These are phyloP conservation scores for Fomitopsis pinicola DNA, from an alignment of 1,284 basidiomycete genomes.

Conservation along the genomic window DNA sequence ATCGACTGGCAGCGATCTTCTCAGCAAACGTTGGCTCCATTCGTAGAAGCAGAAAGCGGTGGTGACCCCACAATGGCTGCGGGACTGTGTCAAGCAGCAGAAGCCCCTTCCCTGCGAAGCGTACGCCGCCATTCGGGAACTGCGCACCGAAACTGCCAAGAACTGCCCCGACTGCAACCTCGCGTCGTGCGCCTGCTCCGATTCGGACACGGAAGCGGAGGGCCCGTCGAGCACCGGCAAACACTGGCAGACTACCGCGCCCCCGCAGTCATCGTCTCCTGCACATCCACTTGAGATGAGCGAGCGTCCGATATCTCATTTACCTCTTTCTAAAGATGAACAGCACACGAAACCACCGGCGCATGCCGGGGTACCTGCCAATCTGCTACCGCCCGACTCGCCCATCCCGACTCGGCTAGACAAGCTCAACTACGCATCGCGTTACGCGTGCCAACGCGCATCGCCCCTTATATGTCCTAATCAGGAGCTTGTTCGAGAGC, in stretches of 20 bases:
- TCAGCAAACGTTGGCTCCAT: background rate
- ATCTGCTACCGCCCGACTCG: conserved; percentile 23
- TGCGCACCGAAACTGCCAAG: conserved; percentile 40
- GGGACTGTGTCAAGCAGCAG: conserved; percentile 43
- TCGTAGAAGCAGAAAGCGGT: conserved; percentile 56
- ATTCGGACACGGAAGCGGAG: conserved; percentile 6
- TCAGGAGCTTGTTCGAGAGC: conserved; percentile 48
- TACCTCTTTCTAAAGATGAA: background rate
- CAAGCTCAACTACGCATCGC: conserved; percentile 34
- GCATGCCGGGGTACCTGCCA: conserved; percentile 11
- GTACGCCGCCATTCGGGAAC: conserved; percentile 50
- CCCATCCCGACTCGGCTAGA: conserved; percentile 19
- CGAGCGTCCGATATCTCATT: background rate
- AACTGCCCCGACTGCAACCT: conserved; percentile 37
- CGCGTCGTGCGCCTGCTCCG: conserved; percentile 22
- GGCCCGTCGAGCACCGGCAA: too few relatives aligned
- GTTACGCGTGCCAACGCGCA: conserved; percentile 55
- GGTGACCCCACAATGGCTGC: conserved; percentile 67
- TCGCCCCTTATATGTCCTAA: conserved; percentile 66
- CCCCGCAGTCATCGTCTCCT: background rate
- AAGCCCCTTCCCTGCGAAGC: conserved; percentile 43
- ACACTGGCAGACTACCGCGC: background rate
- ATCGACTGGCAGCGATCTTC: too few relatives aligned
- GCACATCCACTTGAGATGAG: conserved; percentile 1
- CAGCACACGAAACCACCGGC: background rate